A percentile compares a stretch with the other conserved stretches of the same genome.
phyloP scores from a whole-genome alignment of 345 rosid species.

The Camelina sativa region DNA sequence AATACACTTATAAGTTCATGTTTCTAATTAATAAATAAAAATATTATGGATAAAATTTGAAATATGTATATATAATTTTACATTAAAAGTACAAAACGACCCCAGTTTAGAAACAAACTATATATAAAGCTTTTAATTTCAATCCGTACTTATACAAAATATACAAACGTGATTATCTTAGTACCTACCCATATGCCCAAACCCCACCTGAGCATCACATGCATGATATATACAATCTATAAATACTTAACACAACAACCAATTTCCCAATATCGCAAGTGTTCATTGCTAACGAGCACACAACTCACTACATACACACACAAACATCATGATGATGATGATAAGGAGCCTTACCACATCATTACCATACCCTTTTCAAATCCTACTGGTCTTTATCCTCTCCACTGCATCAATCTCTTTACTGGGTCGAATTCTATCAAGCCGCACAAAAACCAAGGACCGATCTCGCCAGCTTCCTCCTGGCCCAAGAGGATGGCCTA shows the following conservation, averaged over 20 bases:
- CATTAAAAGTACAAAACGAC: background rate
- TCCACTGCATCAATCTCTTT: slow-evolving; percentile 32
- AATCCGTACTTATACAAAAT: background rate
- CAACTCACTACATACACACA: slow-evolving; percentile 17
- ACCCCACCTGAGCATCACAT: slow-evolving; percentile 21
- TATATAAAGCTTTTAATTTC: background rate
- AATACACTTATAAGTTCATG: no score
- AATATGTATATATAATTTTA: no score
- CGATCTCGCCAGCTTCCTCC: slow-evolving; percentile 46
- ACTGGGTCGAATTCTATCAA: slow-evolving; percentile 28
- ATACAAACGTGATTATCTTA: background rate
- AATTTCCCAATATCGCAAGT: slow-evolving; percentile 12
- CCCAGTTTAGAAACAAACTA: background rate
- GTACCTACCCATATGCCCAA: slow-evolving; percentile 22
- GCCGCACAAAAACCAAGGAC: slow-evolving; percentile 20
- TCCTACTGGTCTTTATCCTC: slow-evolving; percentile 29
- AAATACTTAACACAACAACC: slow-evolving; percentile 20
- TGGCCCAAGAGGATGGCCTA: slow-evolving; percentile 49
- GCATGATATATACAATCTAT: slow-evolving; percentile 18
- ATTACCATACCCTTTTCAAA: slow-evolving; percentile 32
- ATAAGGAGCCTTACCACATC: slow-evolving; percentile 31
- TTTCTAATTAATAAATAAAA: no score
- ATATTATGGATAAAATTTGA: no score
- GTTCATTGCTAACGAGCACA: slow-evolving; percentile 22
- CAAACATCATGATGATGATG: background rate